Conservation (phyloP, 2,329 filamentous ascomycete species). For the Thielaviopsis cerberus region DNA sequence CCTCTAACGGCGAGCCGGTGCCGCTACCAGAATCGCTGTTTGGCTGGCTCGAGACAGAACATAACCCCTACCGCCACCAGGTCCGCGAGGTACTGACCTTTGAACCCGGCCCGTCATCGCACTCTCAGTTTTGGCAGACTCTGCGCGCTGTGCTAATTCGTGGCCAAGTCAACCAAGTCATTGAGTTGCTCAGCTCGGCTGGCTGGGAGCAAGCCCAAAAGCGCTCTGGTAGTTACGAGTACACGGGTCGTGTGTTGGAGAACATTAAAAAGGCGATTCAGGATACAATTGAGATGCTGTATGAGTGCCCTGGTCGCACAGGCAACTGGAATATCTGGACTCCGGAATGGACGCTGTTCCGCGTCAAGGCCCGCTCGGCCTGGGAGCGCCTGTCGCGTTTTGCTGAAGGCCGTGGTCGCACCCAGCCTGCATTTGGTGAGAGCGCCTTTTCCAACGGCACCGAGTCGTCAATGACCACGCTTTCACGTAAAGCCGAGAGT, state of each 20-base stretch:
- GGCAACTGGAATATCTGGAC: constrained; percentile 70
- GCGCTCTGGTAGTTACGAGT: constrained; percentile 46
- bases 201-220: constrained; percentile 63
- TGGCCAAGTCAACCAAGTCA: constrained; percentile 49
- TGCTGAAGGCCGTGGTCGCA: constrained; percentile 42
- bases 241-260: constrained; percentile 55
- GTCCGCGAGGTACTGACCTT: constrained; percentile 43
- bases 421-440: constrained; percentile 25
- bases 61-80: constrained; percentile 53
- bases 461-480: constrained; percentile 38
- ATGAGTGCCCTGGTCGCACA: constrained; percentile 50
- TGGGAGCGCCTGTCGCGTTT: constrained; percentile 56
- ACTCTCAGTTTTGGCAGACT: constrained; percentile 68
- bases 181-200: constrained; percentile 51
- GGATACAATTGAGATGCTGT: constrained; percentile 49
- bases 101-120: constrained; percentile 55
- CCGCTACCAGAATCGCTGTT: constrained; percentile 63
- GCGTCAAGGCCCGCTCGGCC: constrained; percentile 52
- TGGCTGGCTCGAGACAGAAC: constrained; percentile 61
- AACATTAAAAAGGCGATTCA: constrained; percentile 58
- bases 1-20: constrained; percentile 23
- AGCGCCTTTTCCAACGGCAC: constrained; percentile 20
- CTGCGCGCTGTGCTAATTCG: constrained; percentile 58
- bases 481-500: constrained; percentile 63
- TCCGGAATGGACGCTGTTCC: constrained; percentile 68